Base-by-base conservation (phyloP, 768 basidiomycete genomes). In the Cubamyces sp. region DNA sequence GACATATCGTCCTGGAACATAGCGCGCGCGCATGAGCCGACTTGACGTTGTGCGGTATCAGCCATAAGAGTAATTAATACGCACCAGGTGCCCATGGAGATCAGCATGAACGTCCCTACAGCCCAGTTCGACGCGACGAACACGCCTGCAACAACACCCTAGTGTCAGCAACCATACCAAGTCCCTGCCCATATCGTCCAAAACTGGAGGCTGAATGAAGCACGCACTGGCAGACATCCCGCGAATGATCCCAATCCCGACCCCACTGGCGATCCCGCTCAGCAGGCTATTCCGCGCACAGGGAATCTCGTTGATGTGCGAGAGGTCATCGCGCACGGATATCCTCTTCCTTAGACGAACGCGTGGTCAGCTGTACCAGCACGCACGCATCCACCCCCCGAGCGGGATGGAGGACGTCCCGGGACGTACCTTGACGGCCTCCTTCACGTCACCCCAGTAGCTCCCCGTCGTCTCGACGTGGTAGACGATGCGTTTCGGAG, bases 91-190 rank as follows among this genome's bases (percentile, higher is more conserved):
- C 85, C 85, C 2, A 86, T 56, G 3, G 91, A 88, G 42, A 92
- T 79, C 21, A 87, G 64, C 64, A 84, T 75, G 68, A 91, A 94
- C 1, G 91, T 87, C 6, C 84, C 89, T 19, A 91, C 80, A 15
- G 88, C 90, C 92, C 92, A 94, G 70, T 91, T 85, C 3, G 84
- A 87, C 40, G 90, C 91, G 41, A 84, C 79, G 60, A 89, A 79
- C 1, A 85, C 80, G 34, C 79, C 91, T 90, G 61, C 26, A 6
- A 28, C 37, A 28, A 16, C 41, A 6, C 25, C 39, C 8, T 15
- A 1, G 14, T 14, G 57, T 51, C 28, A 52, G 39, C 41, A n/a
- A 49, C 26, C 2, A 4, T 18, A 5, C 16, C 23, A 25, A 28
- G 45, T 1, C 11, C 34, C 6, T 11, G 34, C 34, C 34, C 6